Evolutionary conservation across 768 basidiomycete genomes (phyloP).

Genomic region (Lactarius hatsudake): DNA sequence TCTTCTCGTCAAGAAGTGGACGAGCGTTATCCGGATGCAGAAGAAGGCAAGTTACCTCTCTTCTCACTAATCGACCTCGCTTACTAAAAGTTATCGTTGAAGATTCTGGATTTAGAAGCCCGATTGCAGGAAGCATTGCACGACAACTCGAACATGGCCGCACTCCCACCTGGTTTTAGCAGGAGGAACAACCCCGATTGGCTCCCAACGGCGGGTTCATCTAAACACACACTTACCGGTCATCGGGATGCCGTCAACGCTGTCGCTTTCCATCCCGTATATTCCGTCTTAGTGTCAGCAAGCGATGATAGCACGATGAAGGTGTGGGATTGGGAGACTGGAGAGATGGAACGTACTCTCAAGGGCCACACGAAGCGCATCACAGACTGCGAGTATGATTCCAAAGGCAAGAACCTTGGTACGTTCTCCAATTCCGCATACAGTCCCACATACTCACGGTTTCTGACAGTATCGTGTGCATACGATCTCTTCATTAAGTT

Average conservation of each 20-base stretch:
- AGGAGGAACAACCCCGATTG: constrained; percentile 45
- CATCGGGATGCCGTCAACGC: constrained; percentile 46
- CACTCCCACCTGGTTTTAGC: constrained; percentile 34
- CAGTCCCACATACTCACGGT: not conserved
- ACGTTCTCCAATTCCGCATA: constrained; percentile 11
- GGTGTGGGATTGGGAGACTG: constrained; percentile 63
- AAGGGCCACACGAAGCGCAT: constrained; percentile 60
- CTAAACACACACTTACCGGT: constrained; percentile 46
- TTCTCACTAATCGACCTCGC: not conserved
- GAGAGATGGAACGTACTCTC: constrained; percentile 56
- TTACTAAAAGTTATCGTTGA: not conserved
- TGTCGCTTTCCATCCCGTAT: constrained; percentile 58
- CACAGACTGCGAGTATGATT: constrained; percentile 55
- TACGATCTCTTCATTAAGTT: constrained; percentile 56
- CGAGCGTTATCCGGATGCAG: constrained; percentile 30
- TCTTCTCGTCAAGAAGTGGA: constrained; percentile 30
- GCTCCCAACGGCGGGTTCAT: constrained; percentile 43
- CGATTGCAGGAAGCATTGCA: constrained; percentile 49
- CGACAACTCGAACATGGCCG: constrained; percentile 41
- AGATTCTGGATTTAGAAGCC: constrained; percentile 64
- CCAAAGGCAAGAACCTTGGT: constrained; percentile 52
- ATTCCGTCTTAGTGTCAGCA: constrained; percentile 49
- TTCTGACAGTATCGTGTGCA: constrained; percentile 50
- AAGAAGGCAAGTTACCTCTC: constrained; percentile 25
- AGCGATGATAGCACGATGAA: constrained; percentile 56